Base-by-base conservation (phyloP, 768 basidiomycete species). In the Boletus sp. region DNA sequence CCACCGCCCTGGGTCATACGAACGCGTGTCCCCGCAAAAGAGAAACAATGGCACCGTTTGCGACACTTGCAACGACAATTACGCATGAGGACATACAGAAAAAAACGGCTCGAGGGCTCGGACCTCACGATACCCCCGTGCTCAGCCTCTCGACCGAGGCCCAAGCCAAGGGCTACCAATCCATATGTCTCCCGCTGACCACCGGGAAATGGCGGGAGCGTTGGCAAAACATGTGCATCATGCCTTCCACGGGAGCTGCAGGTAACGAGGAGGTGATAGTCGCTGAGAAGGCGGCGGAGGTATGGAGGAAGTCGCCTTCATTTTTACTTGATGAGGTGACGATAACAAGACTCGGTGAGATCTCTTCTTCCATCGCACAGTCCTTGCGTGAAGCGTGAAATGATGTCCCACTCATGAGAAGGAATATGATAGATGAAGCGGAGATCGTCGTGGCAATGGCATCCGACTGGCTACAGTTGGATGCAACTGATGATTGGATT, bases 381-480 rank as follows among this genome's bases (percentile, higher is more conserved):
- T 59, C 17, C 47, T 51, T 30, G 14, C 50, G 55, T 52, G 44
- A 59, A 41, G 14, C 50, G 55, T 52, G 44, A 59, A 41, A 47
- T 5, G 49, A 58, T 58, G 52, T 61, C 60, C 54, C 52, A 50
- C 57, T 62, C 36, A 67, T 47, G 18, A 47, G 20, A 40, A 41
- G 32, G 41, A 59, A 58, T 59, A 50, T 50, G 58, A 47, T 63
- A 92, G 91, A 91, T 71, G 90, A 93, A 65, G 83, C 85, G 10
- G 85, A 89, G 57, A 80, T 80, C 29, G 75, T 90, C 37, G 84
- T 91, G 14, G 87, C 79, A 5, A 82, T 97, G 70, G 80, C 90
- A 8, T 94, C 94, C 2, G 92, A 95, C 54, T 99, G 97, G 97
- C 80, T 99, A 4, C 93, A 97, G 71, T 78, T 99, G 39, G 97